These are phyloP conservation scores for Metschnikowia amazonensis DNA, from an alignment of 805 yeast species.

Conservation along the genomic window DNA sequence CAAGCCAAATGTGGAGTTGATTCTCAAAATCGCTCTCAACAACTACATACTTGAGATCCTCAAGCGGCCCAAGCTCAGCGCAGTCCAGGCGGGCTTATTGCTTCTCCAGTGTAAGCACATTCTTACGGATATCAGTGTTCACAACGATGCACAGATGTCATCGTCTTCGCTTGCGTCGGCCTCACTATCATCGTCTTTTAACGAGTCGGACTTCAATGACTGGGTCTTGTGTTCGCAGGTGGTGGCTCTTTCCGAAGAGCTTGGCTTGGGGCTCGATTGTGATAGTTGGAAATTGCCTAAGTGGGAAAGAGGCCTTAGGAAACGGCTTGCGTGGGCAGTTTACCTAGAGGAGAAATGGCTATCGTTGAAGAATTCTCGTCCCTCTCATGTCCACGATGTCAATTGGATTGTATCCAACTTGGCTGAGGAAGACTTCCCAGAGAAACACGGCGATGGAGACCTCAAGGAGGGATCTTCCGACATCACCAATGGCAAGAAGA, in stretches of 20 bases:
- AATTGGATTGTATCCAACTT: constrained; percentile 80
- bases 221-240: constrained; percentile 87
- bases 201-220: constrained; percentile 52
- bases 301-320: constrained; percentile 90
- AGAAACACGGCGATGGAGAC: constrained; percentile 53
- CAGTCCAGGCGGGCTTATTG: constrained; percentile 85
- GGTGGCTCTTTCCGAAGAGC: constrained; percentile 82
- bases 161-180: constrained; percentile 15
- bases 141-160: constrained; percentile 11
- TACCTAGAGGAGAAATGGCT: constrained; percentile 92
- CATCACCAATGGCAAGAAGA: constrained; percentile 62
- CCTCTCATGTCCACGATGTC: constrained; percentile 69
- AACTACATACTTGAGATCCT: constrained; percentile 71
- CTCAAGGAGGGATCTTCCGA: constrained; percentile 60
- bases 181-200: constrained; percentile 17
- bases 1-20: constrained; percentile 65
- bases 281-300: constrained; percentile 87
- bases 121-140: constrained; percentile 13
- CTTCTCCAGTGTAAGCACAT: constrained; percentile 62
- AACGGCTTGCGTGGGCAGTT: constrained; percentile 94
- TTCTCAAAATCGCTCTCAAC: constrained; percentile 50
- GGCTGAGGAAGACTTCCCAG: constrained; percentile 75
- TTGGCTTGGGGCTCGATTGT: constrained; percentile 90
- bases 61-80: constrained; percentile 84
- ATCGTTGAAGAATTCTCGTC: constrained; percentile 74